A percentile compares a stretch with the other conserved stretches of the same genome.
Conservation (phyloP, 805 yeast species). For the Metschnikowia lachancei region DNA sequence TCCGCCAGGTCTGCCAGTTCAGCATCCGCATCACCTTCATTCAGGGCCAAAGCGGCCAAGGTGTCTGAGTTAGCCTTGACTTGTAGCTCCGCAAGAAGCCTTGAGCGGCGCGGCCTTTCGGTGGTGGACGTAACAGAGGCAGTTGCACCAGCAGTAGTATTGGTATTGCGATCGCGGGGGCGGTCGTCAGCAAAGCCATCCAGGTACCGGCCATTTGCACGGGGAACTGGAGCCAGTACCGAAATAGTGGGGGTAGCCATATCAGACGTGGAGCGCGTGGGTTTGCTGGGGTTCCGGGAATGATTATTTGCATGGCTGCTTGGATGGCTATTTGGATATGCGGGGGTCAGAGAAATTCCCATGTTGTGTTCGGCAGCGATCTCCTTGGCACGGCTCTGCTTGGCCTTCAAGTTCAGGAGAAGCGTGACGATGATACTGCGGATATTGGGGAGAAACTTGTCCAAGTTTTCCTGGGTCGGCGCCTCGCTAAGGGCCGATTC, state of each 20-base stretch:
- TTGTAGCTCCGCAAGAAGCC: conserved; percentile 7
- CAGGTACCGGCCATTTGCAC: neutral
- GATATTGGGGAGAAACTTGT: conserved; percentile 76
- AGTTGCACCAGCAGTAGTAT: no score
- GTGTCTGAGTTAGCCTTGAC: conserved; percentile 1
- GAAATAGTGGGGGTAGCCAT: neutral
- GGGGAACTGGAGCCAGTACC: neutral
- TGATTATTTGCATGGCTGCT: no score
- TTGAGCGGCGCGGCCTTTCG: conserved; percentile 9
- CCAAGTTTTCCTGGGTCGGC: conserved; percentile 80
- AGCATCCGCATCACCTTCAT: no score
- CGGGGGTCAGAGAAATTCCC: no score
- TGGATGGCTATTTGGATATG: no score
- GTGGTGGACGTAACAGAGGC: neutral
- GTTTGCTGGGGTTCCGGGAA: neutral
- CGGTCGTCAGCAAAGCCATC: neutral
- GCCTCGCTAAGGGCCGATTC: conserved; percentile 84
- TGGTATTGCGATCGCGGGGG: no score
- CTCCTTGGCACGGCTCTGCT: conserved; percentile 59
- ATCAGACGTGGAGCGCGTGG: neutral
- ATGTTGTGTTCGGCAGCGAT: conserved; percentile 24
- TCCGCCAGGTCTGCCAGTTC: no score
- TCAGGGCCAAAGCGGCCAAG: neutral
- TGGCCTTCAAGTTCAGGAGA: conserved; percentile 73
- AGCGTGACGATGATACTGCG: conserved; percentile 81